Base-by-base conservation (phyloP, 2,329 filamentous ascomycete genomes). In the Pseudogymnoascus sp. region DNA sequence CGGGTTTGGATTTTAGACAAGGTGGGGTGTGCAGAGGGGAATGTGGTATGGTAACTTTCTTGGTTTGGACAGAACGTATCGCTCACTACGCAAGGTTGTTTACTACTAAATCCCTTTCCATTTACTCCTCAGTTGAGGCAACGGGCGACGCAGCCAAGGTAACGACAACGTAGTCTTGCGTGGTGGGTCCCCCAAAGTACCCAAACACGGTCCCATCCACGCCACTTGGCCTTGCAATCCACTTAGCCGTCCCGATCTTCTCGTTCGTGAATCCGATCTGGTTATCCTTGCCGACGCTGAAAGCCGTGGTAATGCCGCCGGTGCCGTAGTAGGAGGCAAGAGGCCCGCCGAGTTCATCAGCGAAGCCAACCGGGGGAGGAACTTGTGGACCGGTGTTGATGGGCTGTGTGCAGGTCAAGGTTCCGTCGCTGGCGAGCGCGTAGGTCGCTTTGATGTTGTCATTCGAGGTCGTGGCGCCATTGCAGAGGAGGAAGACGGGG, bases 161-260 rank as follows among this genome's bases (percentile, higher is more conserved):
- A 33, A 56, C 50, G 10, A 56, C 50, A 33, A 56, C 50, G 16
- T 56, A 56, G n/a, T 56, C 50, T 19, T 19, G 50, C 2, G 50
- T 56, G 50, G 50, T 56, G 3, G 2, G 7, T 4, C 50, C 50
- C 8, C 50, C 50, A 19, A 56, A 56, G 10, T 33, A 56, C 14
- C 50, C 50, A 56, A 13, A 56, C 50, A 56, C 50, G 6, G 50
- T 56, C 10, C 50, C 50, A 56, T 56, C 50, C 50, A 33, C 50
- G n/a, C 26, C 50, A 33, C 11, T 56, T 8, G 50, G 50, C 50
- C 50, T 56, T 7, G 50, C 50, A 56, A 56, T 13, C 50, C 50
- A 56, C n/a, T 10, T 19, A 19, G 50, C 50, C 29, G 8, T 33
- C 8, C 50, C 50, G 6, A 56, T 56, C 29, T 56, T 56, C 50